Evolutionary conservation across 371 early-diverging fungal genomes (phyloP).

Genomic region (Capniomyces stellatus): DNA sequence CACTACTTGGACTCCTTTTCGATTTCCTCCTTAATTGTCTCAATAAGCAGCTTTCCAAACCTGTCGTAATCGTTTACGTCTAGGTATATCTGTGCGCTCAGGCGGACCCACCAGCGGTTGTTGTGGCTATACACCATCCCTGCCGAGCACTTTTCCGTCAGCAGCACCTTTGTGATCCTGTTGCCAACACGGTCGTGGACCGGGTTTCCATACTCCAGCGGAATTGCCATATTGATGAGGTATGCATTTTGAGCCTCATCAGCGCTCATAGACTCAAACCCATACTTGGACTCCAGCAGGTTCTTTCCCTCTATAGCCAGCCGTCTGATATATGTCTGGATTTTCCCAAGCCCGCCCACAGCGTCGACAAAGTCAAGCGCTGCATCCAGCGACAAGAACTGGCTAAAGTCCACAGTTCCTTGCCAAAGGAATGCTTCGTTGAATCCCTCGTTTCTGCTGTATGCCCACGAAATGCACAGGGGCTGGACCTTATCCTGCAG

Average conservation of each 20-base stretch:
- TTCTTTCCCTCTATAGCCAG: not conserved
- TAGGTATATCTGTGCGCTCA: not conserved
- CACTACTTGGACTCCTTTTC: not conserved
- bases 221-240: not conserved
- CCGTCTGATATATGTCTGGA: not conserved
- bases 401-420: not conserved
- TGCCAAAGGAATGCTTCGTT: not conserved
- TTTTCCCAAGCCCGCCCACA: not conserved
- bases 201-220: not conserved
- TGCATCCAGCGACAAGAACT: not conserved
- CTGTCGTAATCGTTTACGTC: not conserved
- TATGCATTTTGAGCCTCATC: not conserved
- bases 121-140: not conserved
- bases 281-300: not conserved
- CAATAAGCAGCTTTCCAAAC: not conserved
- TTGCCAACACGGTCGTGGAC: not conserved
- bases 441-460: not conserved
- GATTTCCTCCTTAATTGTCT: not conserved
- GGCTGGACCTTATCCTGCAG: not conserved
- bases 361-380: not conserved
- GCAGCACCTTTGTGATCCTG: not conserved
- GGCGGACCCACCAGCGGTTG: not conserved
- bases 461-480: not conserved
- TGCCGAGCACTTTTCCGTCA: not conserved
- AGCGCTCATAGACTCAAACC: not conserved